phyloP scores from a whole-genome alignment of 1,284 basidiomycete genomes.

The Caloboletus firmus region DNA sequence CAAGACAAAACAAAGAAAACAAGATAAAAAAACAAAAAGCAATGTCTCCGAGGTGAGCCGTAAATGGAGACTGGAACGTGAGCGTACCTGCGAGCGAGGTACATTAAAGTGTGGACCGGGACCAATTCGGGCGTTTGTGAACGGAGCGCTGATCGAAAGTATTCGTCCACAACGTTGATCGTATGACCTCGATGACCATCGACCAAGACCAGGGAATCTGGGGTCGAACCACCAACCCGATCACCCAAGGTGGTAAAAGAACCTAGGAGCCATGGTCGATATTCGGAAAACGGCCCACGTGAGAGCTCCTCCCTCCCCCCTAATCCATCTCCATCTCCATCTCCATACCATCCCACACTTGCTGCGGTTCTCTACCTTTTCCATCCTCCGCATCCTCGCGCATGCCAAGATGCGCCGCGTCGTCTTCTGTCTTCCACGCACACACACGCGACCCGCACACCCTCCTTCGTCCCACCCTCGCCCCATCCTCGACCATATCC shows the following conservation, averaged over 20 bases:
- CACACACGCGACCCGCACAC: conserved; percentile 1
- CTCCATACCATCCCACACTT: conserved; percentile 62
- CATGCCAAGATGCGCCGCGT: conserved; percentile 20
- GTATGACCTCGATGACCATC: too few relatives aligned
- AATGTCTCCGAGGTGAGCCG: too few relatives aligned
- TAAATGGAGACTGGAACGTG: not conserved
- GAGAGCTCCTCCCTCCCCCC: not conserved
- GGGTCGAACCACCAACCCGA: too few relatives aligned
- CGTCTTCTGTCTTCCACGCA: conserved; percentile 28
- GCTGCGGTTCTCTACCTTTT: conserved; percentile 46
- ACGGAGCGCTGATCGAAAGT: not conserved
- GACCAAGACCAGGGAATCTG: too few relatives aligned
- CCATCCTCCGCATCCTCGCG: conserved; percentile 27
- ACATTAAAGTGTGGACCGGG: not conserved
- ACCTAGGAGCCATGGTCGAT: not conserved
- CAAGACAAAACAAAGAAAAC: not conserved
- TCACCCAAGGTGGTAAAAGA: too few relatives aligned
- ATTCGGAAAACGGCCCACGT: not conserved
- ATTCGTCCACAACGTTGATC: too few relatives aligned
- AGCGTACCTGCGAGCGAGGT: not conserved
- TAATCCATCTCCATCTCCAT: conserved; percentile 59
- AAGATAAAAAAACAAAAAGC: not conserved
- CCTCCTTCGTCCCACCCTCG: not conserved
- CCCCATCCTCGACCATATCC: not conserved
- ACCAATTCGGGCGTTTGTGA: not conserved